phyloP scores from a whole-genome alignment of 257 asterid species.

The Craterostigma plantagineum region DNA sequence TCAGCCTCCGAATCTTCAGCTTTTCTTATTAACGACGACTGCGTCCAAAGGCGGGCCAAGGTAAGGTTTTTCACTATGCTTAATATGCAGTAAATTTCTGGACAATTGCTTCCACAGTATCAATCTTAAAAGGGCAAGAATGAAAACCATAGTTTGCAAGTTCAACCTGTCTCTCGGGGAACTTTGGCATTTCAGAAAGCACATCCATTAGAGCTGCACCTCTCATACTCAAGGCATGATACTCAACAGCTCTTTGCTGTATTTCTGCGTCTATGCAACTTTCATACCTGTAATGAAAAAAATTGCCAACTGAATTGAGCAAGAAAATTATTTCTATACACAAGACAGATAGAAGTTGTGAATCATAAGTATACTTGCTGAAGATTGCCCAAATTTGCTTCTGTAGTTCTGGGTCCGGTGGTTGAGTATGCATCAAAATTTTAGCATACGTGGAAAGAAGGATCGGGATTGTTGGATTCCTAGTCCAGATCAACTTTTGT shows the following conservation, averaged over 20 bases:
- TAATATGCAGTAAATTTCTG: too few species aligned
- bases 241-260: conserved; percentile 76
- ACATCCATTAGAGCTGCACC: conserved; percentile 61
- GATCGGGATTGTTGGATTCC: conserved; percentile 56
- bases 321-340: not conserved
- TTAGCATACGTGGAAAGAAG: conserved; percentile 76
- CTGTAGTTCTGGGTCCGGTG: conserved; percentile 54
- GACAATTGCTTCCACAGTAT: too few species aligned
- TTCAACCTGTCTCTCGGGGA: conserved; percentile 72
- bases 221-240: conserved; percentile 53
- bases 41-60: not conserved
- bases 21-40: conserved; percentile 58
- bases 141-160: too few species aligned
- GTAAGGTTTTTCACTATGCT: too few species aligned
- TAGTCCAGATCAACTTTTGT: conserved; percentile 13
- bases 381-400: conserved; percentile 56
- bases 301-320: conserved; percentile 2
- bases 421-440: conserved; percentile 73
- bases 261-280: conserved; percentile 69
- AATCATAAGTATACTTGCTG: conserved; percentile 31
- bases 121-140: too few species aligned
- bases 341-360: not conserved
- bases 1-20: conserved; percentile 72
- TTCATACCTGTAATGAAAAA: conserved; percentile 31
- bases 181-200: conserved; percentile 84